Evolutionary conservation across 208 protist species (phyloP), one percentile per base, ranked within the genome.

Genomic region (Trypanosoma grayi): DNA sequence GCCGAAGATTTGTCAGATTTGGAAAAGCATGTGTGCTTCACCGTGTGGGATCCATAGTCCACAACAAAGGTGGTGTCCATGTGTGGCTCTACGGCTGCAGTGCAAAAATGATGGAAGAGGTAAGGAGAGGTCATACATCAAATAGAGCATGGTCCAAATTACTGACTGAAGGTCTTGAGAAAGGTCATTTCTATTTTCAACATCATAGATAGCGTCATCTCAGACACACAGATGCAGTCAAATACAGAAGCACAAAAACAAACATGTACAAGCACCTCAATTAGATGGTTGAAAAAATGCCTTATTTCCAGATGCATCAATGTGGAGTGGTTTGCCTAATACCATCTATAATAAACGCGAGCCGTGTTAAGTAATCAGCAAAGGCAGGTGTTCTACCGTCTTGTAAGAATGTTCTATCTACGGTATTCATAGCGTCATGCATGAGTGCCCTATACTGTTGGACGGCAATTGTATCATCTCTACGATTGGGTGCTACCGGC

Each of bases 381-480:
- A 79, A 78, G 8, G 75, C 80, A 9, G 87, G 87, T 28, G 66
- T 75, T n/a, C 75, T 77, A 16, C 73, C 73, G 61, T 94, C 87
- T 20, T 79, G 80, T 5, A 90, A 68, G 54, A 87, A 94, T 4
- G 77, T 89, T 39, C 81, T 75, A 64, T 94, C 87, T 8, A 92
- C 79, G 0, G 80, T 72, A 61, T 85, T 83, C 60, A 90, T 73
- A 5, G 78, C 60, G 55, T 94, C 87, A 59, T 91, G 85, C 79
- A 94, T 83, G 43, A 84, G 63, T 8, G 75, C 76, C 24, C 85
- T 75, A 60, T 90, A 94, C 71, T 90, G 83, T 63, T 90, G 83
- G n/a, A 94, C 51, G 11, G 65, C 74, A 16, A 83, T 51, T 16
- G 50, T 28, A 58, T 91, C 77, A 8, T 72, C 66, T 7, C 66